Conservation (phyloP, 257 asterid species). For the Verbascum thapsus region DNA sequence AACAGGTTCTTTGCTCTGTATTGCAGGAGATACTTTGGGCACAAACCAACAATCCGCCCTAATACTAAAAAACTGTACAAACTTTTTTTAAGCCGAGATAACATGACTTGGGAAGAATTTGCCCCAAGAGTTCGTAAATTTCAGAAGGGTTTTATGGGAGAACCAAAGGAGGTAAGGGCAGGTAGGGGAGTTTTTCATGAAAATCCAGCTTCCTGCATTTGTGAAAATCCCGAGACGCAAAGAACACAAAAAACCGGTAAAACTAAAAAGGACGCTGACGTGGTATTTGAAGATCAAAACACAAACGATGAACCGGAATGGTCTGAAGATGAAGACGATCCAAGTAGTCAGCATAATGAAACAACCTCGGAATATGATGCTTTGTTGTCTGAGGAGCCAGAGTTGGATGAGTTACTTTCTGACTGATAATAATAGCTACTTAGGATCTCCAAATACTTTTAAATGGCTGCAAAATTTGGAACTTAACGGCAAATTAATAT, state of each 20-base stretch:
- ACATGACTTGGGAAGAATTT: slow-evolving; percentile 81
- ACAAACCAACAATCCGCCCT: slow-evolving; percentile 95
- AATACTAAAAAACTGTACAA: slow-evolving; percentile 79
- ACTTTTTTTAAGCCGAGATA: slow-evolving; percentile 60
- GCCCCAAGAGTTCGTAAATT: slow-evolving; percentile 47
- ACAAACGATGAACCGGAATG: slow-evolving; percentile 64
- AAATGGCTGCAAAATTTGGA: not conserved
- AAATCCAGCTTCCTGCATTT: slow-evolving; percentile 90
- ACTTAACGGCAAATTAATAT: not conserved
- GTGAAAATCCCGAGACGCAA: slow-evolving; percentile 69
- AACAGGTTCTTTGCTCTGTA: slow-evolving; percentile 23
- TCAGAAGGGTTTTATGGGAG: slow-evolving; percentile 95
- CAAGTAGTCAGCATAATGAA: slow-evolving; percentile 46
- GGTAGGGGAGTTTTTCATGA: slow-evolving; percentile 97
- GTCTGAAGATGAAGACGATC: slow-evolving; percentile 83
- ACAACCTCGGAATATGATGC: slow-evolving; percentile 67
- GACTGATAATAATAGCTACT: slow-evolving; percentile 52
- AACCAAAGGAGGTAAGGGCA: slow-evolving; percentile 85
- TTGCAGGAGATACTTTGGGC: slow-evolving; percentile 96
- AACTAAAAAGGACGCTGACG: slow-evolving; percentile 38
- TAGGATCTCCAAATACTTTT: too few species aligned
- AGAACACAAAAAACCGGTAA: slow-evolving; percentile 32
- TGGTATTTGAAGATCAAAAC: slow-evolving; percentile 41
- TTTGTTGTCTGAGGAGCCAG: slow-evolving; percentile 63
- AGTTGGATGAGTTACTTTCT: slow-evolving; percentile 80